phyloP scores from a whole-genome alignment of 805 yeast genomes.

The Wickerhamomyces alni region DNA sequence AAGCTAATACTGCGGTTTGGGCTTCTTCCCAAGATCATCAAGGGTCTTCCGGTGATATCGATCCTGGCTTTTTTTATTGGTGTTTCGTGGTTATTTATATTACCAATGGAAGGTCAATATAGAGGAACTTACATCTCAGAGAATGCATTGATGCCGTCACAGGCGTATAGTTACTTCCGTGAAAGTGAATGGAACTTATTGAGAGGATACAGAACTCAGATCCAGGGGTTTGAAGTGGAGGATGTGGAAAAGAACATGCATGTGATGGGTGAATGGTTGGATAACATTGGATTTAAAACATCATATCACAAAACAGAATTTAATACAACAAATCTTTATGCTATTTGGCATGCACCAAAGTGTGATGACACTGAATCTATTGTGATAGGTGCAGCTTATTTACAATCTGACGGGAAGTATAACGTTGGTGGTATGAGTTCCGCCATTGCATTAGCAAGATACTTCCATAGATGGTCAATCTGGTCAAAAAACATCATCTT shows the following conservation, averaged over 20 bases:
- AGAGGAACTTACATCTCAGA: conserved; percentile 86
- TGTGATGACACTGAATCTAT: conserved; percentile 96
- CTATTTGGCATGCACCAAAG: conserved; percentile 83
- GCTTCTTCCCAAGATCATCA: conserved; percentile 38
- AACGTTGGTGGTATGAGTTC: conserved; percentile 82
- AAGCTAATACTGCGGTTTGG: conserved; percentile 39
- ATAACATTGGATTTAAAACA: conserved; percentile 68
- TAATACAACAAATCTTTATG: conserved; percentile 57
- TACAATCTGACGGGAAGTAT: conserved; percentile 51
- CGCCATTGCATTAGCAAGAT: conserved; percentile 67
- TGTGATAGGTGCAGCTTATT: conserved; percentile 88
- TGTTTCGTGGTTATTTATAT: conserved; percentile 48
- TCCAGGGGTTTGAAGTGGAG: conserved; percentile 29
- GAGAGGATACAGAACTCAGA: conserved; percentile 64
- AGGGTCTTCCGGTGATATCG: conserved; percentile 38
- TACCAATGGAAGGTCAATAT: conserved; percentile 80
- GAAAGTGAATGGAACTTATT: conserved; percentile 93
- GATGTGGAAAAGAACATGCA: conserved; percentile 33
- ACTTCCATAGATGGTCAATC: conserved; percentile 77
- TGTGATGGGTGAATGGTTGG: conserved; percentile 51
- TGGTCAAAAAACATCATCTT: conserved; percentile 94
- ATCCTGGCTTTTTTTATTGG: conserved; percentile 39
- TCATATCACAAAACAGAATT: conserved; percentile 32
- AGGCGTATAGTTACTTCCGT: conserved; percentile 84
- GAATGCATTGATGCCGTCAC: conserved; percentile 96